Conservation (phyloP, 345 rosid genomes). For the Citrus hindsii region DNA sequence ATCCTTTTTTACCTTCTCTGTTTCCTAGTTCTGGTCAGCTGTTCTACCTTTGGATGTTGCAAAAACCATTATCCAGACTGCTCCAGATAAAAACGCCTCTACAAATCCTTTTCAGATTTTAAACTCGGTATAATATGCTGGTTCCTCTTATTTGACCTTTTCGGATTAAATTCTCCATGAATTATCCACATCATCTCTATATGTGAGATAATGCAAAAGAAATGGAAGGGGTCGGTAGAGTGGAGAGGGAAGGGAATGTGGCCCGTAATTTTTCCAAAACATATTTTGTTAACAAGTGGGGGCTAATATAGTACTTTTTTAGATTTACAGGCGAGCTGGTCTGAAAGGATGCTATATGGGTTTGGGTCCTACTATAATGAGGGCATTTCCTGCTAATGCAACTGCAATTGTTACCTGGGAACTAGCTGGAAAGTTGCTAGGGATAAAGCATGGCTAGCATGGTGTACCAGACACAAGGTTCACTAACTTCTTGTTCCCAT, state of each 20-base stretch:
- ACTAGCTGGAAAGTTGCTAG: conserved; percentile 70
- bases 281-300: background rate
- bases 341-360: conserved; percentile 87
- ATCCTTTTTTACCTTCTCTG: conserved; percentile 11
- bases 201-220: background rate
- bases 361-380: conserved; percentile 72
- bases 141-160: conserved; percentile 12
- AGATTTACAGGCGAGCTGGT: conserved; percentile 80
- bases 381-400: conserved; percentile 98
- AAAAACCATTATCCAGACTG: conserved; percentile 87
- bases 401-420: conserved; percentile 98
- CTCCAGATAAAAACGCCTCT: conserved; percentile 49
- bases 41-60: conserved; percentile 87
- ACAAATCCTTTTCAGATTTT: conserved; percentile 72
- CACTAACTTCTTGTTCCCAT: conserved; percentile 8
- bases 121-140: conserved; percentile 48
- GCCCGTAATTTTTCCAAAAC: background rate
- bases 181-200: background rate
- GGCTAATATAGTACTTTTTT: conserved; percentile 14
- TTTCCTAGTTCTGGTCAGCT: conserved; percentile 70
- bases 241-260: background rate
- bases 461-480: conserved; percentile 7
- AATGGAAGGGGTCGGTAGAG: background rate
- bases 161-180: background rate
- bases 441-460: conserved; percentile 47